Conservation (phyloP, 1,284 basidiomycete species). For the Trichosporon ovoides region DNA sequence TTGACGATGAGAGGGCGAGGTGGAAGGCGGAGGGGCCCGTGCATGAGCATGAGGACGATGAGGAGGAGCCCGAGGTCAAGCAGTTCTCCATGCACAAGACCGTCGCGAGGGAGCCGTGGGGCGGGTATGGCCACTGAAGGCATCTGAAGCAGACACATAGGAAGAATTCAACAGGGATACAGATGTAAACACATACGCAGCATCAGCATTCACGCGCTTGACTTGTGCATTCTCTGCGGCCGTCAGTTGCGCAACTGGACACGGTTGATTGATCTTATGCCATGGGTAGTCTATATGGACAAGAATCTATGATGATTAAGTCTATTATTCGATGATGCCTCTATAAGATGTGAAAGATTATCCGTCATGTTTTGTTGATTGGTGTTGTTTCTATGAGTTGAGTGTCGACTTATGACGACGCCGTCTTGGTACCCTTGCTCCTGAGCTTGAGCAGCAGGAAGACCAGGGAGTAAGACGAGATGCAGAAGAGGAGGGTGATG, state of each 20-base stretch:
- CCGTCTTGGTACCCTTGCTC: constrained; percentile 33
- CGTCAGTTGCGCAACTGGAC: too few species aligned
- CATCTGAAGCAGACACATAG: background rate
- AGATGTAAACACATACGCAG: too few species aligned
- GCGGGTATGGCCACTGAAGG: constrained; percentile 7
- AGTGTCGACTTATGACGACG: constrained; percentile 1
- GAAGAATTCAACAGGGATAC: background rate
- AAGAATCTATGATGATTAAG: too few species aligned
- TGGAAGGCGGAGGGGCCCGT: constrained; percentile 12
- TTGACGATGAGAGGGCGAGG: constrained; percentile 13
- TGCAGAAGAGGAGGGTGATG: constrained; percentile 29
- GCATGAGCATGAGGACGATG: constrained; percentile 1
- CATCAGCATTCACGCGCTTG: too few species aligned
- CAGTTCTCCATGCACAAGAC: constrained; percentile 6
- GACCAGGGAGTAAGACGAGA: constrained; percentile 30
- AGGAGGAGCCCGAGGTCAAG: constrained; percentile 10
- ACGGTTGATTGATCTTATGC: too few species aligned
- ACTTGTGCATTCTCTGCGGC: too few species aligned
- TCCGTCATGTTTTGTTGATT: too few species aligned
- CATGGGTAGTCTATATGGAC: too few species aligned
- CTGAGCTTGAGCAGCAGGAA: constrained; percentile 36
- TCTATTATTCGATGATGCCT: too few species aligned
- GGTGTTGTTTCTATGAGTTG: too few species aligned
- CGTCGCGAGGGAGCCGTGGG: constrained; percentile 6
- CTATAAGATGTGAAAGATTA: too few species aligned